Conservation (phyloP, 2,329 filamentous ascomycete species). For the Ceratocystiopsis minuta region DNA sequence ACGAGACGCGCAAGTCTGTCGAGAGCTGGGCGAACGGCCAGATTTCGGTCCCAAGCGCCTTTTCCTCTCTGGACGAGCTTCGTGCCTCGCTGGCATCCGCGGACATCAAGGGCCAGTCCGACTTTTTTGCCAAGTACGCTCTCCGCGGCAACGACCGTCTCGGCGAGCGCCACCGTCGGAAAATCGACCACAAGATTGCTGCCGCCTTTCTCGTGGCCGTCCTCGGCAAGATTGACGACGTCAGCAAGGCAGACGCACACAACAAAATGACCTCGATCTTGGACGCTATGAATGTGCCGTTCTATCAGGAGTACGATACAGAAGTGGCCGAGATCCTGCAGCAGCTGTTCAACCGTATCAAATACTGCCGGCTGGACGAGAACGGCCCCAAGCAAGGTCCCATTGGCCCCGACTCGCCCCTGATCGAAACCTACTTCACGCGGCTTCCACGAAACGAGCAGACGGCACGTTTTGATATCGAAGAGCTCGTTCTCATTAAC, state of each 20-base stretch:
- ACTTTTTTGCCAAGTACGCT: constrained; percentile 50
- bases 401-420: constrained; percentile 56
- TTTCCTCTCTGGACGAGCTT: constrained; percentile 19
- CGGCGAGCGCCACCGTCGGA: constrained; percentile 61
- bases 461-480: constrained; percentile 54
- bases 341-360: constrained; percentile 84
- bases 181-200: constrained; percentile 48
- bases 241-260: constrained; percentile 31
- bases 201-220: constrained; percentile 51
- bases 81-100: constrained; percentile 27
- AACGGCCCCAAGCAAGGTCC: constrained; percentile 74
- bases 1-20: constrained; percentile 48
- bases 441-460: constrained; percentile 62
- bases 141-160: constrained; percentile 55
- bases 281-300: constrained; percentile 69
- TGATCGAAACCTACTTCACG: constrained; percentile 93
- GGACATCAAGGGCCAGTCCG: constrained; percentile 31
- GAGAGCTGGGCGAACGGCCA: constrained; percentile 52
- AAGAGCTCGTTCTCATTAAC: constrained; percentile 70
- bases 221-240: constrained; percentile 38
- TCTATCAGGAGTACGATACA: constrained; percentile 81
- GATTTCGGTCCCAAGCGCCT: constrained; percentile 32
- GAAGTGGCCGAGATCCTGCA: constrained; percentile 72
- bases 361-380: constrained; percentile 84
- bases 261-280: constrained; percentile 45